Base-by-base conservation (phyloP, 495 filamentous ascomycete genomes). In the Penicillium parvum region DNA sequence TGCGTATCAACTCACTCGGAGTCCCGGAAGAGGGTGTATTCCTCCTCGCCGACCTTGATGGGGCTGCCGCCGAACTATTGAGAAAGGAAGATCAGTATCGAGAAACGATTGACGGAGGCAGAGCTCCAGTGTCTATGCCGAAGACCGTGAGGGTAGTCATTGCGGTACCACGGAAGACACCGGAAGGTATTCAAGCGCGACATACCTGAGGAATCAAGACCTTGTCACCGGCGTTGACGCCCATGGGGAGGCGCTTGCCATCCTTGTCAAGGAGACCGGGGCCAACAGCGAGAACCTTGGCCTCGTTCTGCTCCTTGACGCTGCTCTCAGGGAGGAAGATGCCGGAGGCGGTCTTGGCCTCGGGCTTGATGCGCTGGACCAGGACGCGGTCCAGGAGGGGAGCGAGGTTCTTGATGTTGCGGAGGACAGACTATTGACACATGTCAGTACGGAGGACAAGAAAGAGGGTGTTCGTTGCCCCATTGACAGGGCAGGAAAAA, bases 271-370 rank as follows among this genome's bases (percentile, higher is more conserved):
- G 49, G 8, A 69, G 79, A 54, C 92, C 92, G 38, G 92, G 94
- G 23, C 92, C 92, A 37, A 97, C 90, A 49, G 92, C 94, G 44
- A 99, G 75, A 47, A 99, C 92, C 68, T 84, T 84, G 52, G 88
- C 92, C 77, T 96, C 92, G 70, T 95, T 95, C 68, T 96, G 79
- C 66, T 99, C 92, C 81, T 99, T 96, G 53, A 96, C 89, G 62
- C 82, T 86, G 63, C 82, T 88, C 76, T 99, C 94, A 46, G 92
- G 92, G 50, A 99, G 87, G 79, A 90, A 95, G 76, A 99, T 91
- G 55, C 92, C 92, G 54, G 81, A 79, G 51, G 92, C 88, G 21
- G 92, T 99, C 77, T 96, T 96, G 56, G 89, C 60, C 69, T 97
- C 94, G 59, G 91, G 85, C 73, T 97, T 97, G 75, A 96, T 75